Evolutionary conservation across 1,139 yeast species (phyloP), one percentile per base, ranked within the genome.

Genomic region (Geotrichum australiense): DNA sequence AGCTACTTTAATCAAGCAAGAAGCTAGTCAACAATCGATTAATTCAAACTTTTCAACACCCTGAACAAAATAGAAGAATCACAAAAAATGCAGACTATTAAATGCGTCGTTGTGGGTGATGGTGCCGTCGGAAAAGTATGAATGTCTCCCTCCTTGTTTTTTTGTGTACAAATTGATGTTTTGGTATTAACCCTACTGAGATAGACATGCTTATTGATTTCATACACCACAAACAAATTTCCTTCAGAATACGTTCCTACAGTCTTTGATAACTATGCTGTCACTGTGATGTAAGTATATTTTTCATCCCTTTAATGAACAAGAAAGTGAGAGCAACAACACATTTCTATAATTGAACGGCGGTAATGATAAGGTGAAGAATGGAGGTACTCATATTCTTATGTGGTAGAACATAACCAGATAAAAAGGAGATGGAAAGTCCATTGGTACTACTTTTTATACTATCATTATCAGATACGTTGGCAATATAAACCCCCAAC

Each of bases 211-310:
- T 75, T 87, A 50, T 73, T 89, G 54, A 91, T 89, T 59, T 86
- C 96, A 53, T 65, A 89, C 66, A 87, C 96, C 36, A 86, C 96
- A 48, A 85, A 85, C 63, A 86, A 93, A 39, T 89, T 89, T 64
- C 97, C 96, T 4, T 85, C 84, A 55, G 97, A 89, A 64, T 89
- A 89, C 62, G 85, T 89, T 48, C 97, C 97, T 43, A 89, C 97
- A 0, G 93, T 84, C 35, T 87, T 87, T 57, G 97, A 91, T 64
- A 91, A 91, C 69, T 91, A 91, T 62, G 97, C 97, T 10, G 98
- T 91, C 41, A 89, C 97, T 2, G 97, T 91, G 44, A 89, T 91
- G 54, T 62, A 57, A 45, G 65, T 55, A 27, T 21, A 19, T 10
- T 18, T 23, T 15, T 36, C 5, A 26, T 46, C 24, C 4, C 31